Percentiles rank a stretch among this genome's conserved stretches.
Conservation (phyloP, 306 rosid genomes). For the Medicago truncatula region MtrunA17r5.0-ANR NC_053046.1:13894001-13894500, state of each 20-base stretch:
- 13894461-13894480: conserved; percentile 45
- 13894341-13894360: conserved; percentile 63
- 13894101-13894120: not conserved
- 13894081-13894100: not conserved
- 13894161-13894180: conserved; percentile 61
- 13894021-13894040: not conserved
- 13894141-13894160: conserved; percentile 25
- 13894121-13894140: not conserved
- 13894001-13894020: not conserved
- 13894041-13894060: not conserved
- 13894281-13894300: conserved; percentile 79
- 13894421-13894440: conserved; percentile 54
- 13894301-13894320: conserved; percentile 81
- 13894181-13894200: conserved; percentile 76
- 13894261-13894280: conserved; percentile 89
- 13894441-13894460: conserved; percentile 46
- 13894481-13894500: not conserved
- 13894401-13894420: conserved; percentile 60
- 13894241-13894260: conserved; percentile 43
- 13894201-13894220: conserved; percentile 71
- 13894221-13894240: conserved; percentile 46
- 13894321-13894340: conserved; percentile 76
- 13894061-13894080: not conserved
- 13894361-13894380: conserved; percentile 61
- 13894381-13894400: conserved; percentile 45